phyloP scores from a whole-genome alignment of 305 asterid genomes.

The Fraxinus floribunda region DNA sequence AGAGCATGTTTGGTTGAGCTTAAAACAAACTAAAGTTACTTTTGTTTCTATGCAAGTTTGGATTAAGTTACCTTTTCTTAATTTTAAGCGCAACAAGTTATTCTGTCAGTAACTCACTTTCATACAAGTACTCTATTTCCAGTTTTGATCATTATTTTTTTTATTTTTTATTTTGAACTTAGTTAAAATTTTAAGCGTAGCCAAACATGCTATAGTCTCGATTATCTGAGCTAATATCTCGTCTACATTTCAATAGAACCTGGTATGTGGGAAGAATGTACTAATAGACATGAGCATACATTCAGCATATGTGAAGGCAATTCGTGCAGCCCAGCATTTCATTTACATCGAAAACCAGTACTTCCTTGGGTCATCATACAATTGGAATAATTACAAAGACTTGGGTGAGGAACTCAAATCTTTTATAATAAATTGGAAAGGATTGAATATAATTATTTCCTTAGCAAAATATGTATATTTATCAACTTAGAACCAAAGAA shows the following conservation, averaged over 20 bases:
- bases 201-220: background rate
- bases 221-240: constrained; percentile 4
- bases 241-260: constrained; percentile 49
- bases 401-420: constrained; percentile 46
- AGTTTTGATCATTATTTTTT: background rate
- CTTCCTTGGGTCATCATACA: constrained; percentile 90
- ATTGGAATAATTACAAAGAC: constrained; percentile 57
- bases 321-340: constrained; percentile 95
- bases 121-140: background rate
- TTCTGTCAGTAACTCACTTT: background rate
- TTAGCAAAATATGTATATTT: background rate
- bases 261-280: constrained; percentile 76
- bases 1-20: background rate
- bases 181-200: background rate
- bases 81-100: background rate
- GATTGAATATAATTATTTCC: background rate
- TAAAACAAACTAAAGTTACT: background rate
- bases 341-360: constrained; percentile 93
- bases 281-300: constrained; percentile 94
- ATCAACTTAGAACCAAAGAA: background rate
- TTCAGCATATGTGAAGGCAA: constrained; percentile 86
- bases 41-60: background rate
- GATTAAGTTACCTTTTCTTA: background rate
- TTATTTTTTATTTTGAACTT: background rate
- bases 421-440: background rate